Evolutionary conservation across 352 stramenopile species (phyloP), one percentile per base, ranked within the genome.

Genomic region (Phytophthora macrochlamydospora): DNA sequence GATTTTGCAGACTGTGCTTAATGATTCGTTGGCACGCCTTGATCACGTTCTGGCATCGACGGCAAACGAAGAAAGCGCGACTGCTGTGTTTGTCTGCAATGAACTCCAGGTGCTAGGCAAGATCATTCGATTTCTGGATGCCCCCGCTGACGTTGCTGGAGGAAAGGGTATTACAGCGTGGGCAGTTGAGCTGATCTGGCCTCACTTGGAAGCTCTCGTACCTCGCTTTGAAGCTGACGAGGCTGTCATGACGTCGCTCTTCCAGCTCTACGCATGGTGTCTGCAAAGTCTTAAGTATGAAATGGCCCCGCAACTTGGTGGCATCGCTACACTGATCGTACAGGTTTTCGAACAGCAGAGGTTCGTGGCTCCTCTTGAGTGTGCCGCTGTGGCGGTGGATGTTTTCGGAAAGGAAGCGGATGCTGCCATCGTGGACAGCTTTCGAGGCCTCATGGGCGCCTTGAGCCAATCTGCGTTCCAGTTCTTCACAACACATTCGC

Each of bases 31-130:
- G 40, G 57, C 64, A 0, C 78, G 78, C 50, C 56, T 92, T 46
- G 76, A 89, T 40, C 70, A 85, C 51, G 72, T 76, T 30, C 51
- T 89, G n/a, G 42, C 31, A 48, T 43, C 57, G 14, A 64, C 42
- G 29, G 58, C 44, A n/a, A 54, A 49, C 51, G 52, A 67, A 11
- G 69, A 78, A 44, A 45, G 60, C 9, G n/a, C 67, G 45, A 56
- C 69, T 3, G 35, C 56, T 35, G 45, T 24, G 12, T 29, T 73
- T 29, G 77, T 88, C 5, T 75, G 66, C 56, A 83, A 83, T 28
- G 84, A 92, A 45, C 76, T 92, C n/a, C 77, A 81, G 65, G 80
- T 91, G 33, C 67, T 87, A 35, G 76, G 84, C 64, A 92, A 90
- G 56, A 51, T 79, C 28, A 76, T 91, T 30, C 81, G 84, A 4